These are phyloP conservation scores for Solanum corneliomulleri DNA, from an alignment of 257 asterid species.

Conservation along the genomic window DNA sequence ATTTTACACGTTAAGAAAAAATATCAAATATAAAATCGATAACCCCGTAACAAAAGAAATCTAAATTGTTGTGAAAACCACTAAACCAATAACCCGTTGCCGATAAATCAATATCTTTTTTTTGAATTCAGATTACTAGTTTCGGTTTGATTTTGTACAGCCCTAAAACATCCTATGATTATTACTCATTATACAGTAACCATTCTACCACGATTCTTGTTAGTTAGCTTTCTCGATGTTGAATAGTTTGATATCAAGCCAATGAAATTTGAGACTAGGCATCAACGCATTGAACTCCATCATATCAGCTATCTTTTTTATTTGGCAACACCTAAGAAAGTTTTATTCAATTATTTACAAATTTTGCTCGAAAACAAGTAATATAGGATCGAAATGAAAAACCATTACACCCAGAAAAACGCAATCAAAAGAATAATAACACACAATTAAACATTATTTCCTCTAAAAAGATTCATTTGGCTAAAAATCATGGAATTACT, in stretches of 20 bases:
- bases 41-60: too few species aligned
- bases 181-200: too few species aligned
- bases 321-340: not conserved
- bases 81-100: too few species aligned
- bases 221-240: not conserved
- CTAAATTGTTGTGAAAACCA: too few species aligned
- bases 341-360: not conserved
- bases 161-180: not conserved
- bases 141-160: too few species aligned
- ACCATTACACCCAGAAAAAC: not conserved
- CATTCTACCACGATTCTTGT: not conserved
- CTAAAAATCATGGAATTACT: not conserved
- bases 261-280: not conserved
- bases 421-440: not conserved
- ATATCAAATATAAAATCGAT: too few species aligned
- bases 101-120: too few species aligned
- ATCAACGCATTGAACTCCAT: not conserved
- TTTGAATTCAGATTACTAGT: rapidly evolving
- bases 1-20: too few species aligned
- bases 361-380: not conserved
- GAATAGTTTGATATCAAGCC: not conserved
- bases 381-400: not conserved
- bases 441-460: not conserved
- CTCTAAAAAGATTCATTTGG: not conserved
- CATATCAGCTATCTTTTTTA: not conserved